Conservation (phyloP, 495 filamentous ascomycete species). For the Aspergillus coremiiformis region DNA sequence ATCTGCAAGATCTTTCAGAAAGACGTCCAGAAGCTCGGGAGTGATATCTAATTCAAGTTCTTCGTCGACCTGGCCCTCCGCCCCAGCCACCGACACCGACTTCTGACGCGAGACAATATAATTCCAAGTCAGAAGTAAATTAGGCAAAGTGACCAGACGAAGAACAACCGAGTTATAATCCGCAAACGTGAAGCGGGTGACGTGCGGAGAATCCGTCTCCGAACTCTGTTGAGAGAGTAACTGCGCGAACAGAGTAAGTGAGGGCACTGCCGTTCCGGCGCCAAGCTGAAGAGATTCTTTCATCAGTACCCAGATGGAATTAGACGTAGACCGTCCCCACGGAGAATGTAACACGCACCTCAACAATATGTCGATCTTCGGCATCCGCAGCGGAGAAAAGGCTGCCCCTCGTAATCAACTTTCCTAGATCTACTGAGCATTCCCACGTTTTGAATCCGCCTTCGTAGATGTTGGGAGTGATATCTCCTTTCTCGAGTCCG, state of each 20-base stretch:
- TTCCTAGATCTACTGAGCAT: slow-evolving; percentile 81
- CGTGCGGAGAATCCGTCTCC: slow-evolving; percentile 17
- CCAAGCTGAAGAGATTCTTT: slow-evolving; percentile 58
- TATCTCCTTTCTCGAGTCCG: slow-evolving; percentile 70
- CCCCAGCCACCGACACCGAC: neutral
- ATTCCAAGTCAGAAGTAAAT: slow-evolving; percentile 77
- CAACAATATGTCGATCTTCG: slow-evolving; percentile 54
- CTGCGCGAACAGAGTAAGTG: slow-evolving; percentile 66
- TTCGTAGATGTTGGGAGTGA: slow-evolving; percentile 87
- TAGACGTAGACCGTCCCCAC: too few species aligned
- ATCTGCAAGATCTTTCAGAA: slow-evolving; percentile 49
- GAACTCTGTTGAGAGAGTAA: slow-evolving; percentile 44
- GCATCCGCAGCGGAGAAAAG: slow-evolving; percentile 19
- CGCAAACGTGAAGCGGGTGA: slow-evolving; percentile 61
- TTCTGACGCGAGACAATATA: slow-evolving; percentile 17
- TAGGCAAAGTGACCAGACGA: slow-evolving; percentile 79
- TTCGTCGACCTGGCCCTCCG: slow-evolving; percentile 12
- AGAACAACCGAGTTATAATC: slow-evolving; percentile 90
- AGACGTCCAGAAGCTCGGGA: slow-evolving; percentile 51
- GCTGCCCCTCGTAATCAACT: slow-evolving; percentile 34
- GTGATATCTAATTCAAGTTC: slow-evolving; percentile 73
- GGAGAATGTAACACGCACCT: slow-evolving; percentile 48
- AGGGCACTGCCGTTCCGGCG: slow-evolving; percentile 83
- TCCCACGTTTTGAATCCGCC: slow-evolving; percentile 99
- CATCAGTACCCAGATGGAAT: neutral